A percentile compares a stretch with the other conserved stretches of the same genome.
phyloP scores from a whole-genome alignment of 176 grass and related monocot genomes.

The Areca catechu region DNA sequence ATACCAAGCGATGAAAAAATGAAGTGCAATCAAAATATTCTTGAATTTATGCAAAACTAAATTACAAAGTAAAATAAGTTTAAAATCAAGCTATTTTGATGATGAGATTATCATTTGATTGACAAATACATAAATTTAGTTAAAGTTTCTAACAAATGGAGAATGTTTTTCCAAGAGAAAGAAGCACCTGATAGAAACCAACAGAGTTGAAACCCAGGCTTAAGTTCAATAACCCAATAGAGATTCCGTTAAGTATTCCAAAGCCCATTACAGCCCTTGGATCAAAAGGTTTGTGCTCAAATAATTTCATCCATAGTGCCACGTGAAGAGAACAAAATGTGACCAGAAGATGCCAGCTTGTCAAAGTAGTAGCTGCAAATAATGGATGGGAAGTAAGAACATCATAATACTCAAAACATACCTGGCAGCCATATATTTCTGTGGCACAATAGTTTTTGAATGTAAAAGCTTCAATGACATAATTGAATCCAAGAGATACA shows the following conservation, averaged over 20 bases:
- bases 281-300: conserved; percentile 13
- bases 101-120: no score
- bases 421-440: not conserved
- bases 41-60: no score
- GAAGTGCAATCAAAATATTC: no score
- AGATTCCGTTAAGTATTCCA: conserved; percentile 12
- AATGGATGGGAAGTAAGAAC: not conserved
- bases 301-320: conserved; percentile 8
- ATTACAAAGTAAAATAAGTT: no score
- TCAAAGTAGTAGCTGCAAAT: conserved; percentile 13
- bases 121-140: no score
- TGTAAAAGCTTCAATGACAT: no score
- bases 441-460: no score
- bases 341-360: conserved; percentile 11
- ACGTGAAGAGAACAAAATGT: conserved; percentile 13
- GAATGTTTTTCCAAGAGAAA: not conserved
- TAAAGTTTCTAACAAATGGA: not conserved
- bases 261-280: conserved; percentile 11
- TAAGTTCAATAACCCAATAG: conserved; percentile 7
- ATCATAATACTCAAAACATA: not conserved
- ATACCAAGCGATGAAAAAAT: no score
- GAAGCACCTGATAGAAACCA: conserved; percentile 12
- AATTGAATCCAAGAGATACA: no score
- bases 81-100: no score
- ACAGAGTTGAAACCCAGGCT: conserved; percentile 14